A percentile compares a stretch with the other conserved stretches of the same genome.
Evolutionary conservation across 2,329 filamentous ascomycete genomes (phyloP).

Genomic region (Colletotrichum lini): DNA sequence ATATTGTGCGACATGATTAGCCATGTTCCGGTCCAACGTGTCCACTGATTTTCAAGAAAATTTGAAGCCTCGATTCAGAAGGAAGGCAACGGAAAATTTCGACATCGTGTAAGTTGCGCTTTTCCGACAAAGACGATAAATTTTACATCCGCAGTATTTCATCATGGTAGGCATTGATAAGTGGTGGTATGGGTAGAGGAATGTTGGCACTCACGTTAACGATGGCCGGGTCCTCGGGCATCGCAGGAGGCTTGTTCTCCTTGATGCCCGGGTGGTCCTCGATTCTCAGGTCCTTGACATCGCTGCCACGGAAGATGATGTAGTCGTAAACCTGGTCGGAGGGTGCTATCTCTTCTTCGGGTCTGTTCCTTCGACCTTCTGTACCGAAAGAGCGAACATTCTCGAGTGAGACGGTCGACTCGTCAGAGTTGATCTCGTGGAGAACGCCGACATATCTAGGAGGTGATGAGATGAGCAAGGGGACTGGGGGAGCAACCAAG

Average conservation of each 20-base stretch:
- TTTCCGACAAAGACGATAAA: conserved; percentile 80
- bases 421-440: conserved; percentile 98
- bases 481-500: conserved; percentile 34
- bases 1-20: conserved; percentile 48
- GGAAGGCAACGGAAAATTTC: conserved; percentile 99
- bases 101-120: conserved; percentile 92
- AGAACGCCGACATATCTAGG: conserved; percentile 92
- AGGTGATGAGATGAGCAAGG: conserved; percentile 36
- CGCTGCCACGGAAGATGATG: conserved; percentile 97
- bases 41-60: conserved; percentile 21
- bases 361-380: conserved; percentile 86
- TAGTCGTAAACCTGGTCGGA: conserved; percentile 96
- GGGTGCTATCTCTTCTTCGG: conserved; percentile 85
- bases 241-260: conserved; percentile 80
- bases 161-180: conserved; percentile 71
- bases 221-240: conserved; percentile 96
- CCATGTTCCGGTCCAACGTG: conserved; percentile 23
- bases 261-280: conserved; percentile 84
- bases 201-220: conserved; percentile 85
- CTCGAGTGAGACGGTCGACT: conserved; percentile 95
- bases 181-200: conserved; percentile 31
- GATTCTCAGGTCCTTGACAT: conserved; percentile 97
- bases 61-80: conserved; percentile 78
- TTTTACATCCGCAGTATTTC: conserved; percentile 98
- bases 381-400: conserved; percentile 96